These are phyloP conservation scores for Calvatia gigantea DNA, from an alignment of 768 basidiomycete species.

Conservation along the genomic window DNA sequence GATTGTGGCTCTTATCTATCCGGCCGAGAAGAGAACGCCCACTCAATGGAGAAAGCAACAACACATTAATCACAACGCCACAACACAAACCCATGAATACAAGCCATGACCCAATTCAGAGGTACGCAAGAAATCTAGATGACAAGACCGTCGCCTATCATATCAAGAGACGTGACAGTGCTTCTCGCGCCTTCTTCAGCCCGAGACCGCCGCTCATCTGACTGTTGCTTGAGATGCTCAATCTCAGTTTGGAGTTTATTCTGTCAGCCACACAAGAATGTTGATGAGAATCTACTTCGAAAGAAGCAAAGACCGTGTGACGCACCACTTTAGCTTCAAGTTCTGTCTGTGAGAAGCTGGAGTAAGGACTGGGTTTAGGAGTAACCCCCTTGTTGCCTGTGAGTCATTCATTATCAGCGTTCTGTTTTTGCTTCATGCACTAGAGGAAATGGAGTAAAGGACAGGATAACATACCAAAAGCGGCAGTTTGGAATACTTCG, in stretches of 20 bases:
- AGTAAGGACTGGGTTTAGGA: constrained; percentile 44
- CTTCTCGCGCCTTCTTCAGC: constrained; percentile 13
- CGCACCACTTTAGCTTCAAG: constrained; percentile 55
- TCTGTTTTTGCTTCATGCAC: neutral
- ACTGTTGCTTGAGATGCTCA: constrained; percentile 46
- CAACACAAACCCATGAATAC: neutral
- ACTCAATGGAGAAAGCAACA: neutral
- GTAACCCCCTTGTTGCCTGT: constrained; percentile 43
- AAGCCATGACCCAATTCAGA: neutral
- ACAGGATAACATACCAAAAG: constrained; percentile 43
- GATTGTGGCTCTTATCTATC: constrained; percentile 2
- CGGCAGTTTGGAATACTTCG: constrained; percentile 73
- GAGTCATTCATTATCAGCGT: neutral
- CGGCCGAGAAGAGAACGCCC: neutral
- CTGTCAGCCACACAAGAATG: constrained; percentile 28
- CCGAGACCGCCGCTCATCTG: constrained; percentile 38
- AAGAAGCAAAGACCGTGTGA: constrained; percentile 10
- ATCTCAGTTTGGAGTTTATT: constrained; percentile 58
- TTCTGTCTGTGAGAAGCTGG: constrained; percentile 56
- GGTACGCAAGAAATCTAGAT: constrained; percentile 11
- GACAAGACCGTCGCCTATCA: constrained; percentile 14
- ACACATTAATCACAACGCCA: neutral
- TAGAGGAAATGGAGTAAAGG: neutral
- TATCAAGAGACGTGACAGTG: constrained; percentile 20
- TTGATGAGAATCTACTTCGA: neutral